Conservation (phyloP, 495 filamentous ascomycete species). For the Aspergillus nanangensis region DNA sequence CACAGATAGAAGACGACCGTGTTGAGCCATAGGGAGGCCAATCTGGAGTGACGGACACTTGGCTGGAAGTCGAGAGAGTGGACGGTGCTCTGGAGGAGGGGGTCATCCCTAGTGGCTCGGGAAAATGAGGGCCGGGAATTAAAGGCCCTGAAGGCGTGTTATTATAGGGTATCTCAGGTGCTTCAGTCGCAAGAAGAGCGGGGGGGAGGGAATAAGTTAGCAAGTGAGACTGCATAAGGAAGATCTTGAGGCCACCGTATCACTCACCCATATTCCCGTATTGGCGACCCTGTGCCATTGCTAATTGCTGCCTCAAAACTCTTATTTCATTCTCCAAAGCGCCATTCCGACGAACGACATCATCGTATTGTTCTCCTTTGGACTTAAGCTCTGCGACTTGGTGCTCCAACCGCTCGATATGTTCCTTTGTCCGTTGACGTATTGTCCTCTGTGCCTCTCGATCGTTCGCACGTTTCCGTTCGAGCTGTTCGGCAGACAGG, state of each 20-base stretch:
- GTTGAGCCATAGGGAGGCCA: constrained; percentile 19
- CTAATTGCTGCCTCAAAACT: constrained; percentile 37
- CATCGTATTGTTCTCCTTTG: constrained; percentile 43
- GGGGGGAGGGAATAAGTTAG: neutral
- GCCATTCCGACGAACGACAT: constrained; percentile 47
- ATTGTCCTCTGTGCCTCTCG: constrained; percentile 62
- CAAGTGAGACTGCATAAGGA: neutral
- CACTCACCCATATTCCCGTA: constrained; percentile 16
- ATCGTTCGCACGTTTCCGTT: constrained; percentile 60
- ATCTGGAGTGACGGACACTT: constrained; percentile 14
- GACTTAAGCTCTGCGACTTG: constrained; percentile 46
- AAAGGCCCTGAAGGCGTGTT: constrained; percentile 8
- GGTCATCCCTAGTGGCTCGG: constrained; percentile 11
- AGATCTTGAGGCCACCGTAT: neutral
- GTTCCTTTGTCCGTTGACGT: constrained; percentile 54
- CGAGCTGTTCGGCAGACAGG: constrained; percentile 54
- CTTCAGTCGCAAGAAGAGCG: neutral
- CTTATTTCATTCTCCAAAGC: constrained; percentile 51
- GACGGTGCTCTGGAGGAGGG: constrained; percentile 17
- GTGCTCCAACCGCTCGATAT: constrained; percentile 51
- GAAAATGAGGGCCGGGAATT: constrained; percentile 13
- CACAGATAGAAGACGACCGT: constrained; percentile 14
- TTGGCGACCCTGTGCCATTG: constrained; percentile 13
- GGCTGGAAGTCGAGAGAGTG: constrained; percentile 14
- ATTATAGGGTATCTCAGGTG: constrained; percentile 15